Percentiles rank a stretch among this genome's conserved stretches.
phyloP scores from a whole-genome alignment of 805 yeast species.

The Saccharomycopsis guyanensis region DNA sequence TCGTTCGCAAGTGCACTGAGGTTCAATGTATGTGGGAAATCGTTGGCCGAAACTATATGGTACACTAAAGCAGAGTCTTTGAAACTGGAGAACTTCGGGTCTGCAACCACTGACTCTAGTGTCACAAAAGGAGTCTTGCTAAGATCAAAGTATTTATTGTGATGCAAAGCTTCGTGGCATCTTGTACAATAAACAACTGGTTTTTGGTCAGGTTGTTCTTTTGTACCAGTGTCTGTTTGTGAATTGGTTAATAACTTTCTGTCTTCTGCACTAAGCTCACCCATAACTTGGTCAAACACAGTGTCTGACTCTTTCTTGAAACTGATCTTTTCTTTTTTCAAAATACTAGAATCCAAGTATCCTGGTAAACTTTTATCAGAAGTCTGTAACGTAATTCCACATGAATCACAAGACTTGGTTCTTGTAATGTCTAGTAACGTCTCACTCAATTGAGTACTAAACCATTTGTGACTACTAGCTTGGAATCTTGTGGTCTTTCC shows the following conservation, averaged over 20 bases:
- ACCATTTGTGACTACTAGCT: no score
- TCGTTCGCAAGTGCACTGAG: slow-evolving; percentile 27
- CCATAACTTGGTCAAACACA: slow-evolving; percentile 5
- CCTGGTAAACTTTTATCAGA: slow-evolving; percentile 34
- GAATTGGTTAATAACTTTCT: slow-evolving; percentile 2
- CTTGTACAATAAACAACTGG: slow-evolving; percentile 39
- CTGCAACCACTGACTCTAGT: background rate
- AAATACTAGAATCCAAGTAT: slow-evolving; percentile 22
- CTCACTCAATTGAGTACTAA: slow-evolving; percentile 4
- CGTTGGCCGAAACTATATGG: slow-evolving; percentile 49
- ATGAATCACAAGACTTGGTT: slow-evolving; percentile 37
- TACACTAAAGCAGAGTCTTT: slow-evolving; percentile 33
- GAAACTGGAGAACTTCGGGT: slow-evolving; percentile 1
- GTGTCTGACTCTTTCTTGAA: slow-evolving; percentile 5
- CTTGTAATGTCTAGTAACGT: slow-evolving; percentile 1
- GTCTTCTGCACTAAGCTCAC: slow-evolving; percentile 11
- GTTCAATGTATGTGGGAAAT: slow-evolving; percentile 51
- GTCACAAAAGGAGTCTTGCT: slow-evolving; percentile 25
- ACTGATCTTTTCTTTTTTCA: background rate
- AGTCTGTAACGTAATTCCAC: slow-evolving; percentile 49
- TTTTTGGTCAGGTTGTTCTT: slow-evolving; percentile 9
- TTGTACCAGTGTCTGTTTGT: no score
- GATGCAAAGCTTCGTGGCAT: slow-evolving; percentile 46
- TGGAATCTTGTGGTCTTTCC: no score
- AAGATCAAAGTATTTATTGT: slow-evolving; percentile 31